Percentiles rank a stretch among this genome's conserved stretches.
Evolutionary conservation across 2,329 filamentous ascomycete genomes (phyloP).

Genomic region (Dactylellina sp.): DNA sequence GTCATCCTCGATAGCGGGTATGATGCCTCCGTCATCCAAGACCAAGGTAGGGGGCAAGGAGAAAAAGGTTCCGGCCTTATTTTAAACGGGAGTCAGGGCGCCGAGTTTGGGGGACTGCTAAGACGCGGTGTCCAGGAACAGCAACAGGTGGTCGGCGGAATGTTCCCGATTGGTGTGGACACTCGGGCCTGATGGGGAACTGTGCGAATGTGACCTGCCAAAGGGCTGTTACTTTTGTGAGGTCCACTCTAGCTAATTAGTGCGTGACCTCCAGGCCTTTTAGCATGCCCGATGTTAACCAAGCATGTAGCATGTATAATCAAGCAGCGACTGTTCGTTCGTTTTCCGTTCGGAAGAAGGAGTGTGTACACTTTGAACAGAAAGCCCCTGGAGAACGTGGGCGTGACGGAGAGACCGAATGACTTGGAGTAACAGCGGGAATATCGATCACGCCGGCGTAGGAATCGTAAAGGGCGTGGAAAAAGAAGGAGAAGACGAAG

Average conservation of each 20-base stretch:
- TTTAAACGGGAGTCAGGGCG: conserved; percentile 10
- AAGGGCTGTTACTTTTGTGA: background rate
- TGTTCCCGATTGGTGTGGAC: conserved; percentile 54
- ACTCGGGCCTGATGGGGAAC: background rate
- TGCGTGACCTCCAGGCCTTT: conserved; percentile 37
- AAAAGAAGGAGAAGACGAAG: conserved; percentile 1
- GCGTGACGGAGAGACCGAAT: conserved; percentile 27
- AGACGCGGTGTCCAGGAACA: conserved; percentile 32
- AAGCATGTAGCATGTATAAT: conserved; percentile 17
- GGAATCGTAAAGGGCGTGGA: background rate
- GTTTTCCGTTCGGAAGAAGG: too few relatives aligned
- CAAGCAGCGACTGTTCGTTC: too few relatives aligned
- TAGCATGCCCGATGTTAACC: conserved; percentile 16
- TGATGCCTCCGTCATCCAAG: conserved; percentile 54
- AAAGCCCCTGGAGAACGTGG: conserved; percentile 15
- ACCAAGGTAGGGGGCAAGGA: background rate
- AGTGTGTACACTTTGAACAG: too few relatives aligned
- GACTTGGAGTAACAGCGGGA: conserved; percentile 8
- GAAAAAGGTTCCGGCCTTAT: conserved; percentile 10
- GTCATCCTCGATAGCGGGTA: conserved; percentile 53
- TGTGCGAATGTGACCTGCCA: background rate
- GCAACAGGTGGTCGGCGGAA: conserved; percentile 41
- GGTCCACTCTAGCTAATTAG: conserved; percentile 9
- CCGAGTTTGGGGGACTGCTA: conserved; percentile 14
- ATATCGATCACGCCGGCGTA: conserved; percentile 21